A percentile compares a stretch with the other conserved stretches of the same genome.
phyloP scores from a whole-genome alignment of 1,139 yeast genomes.

The Saccharomycopsis hybrid region DNA sequence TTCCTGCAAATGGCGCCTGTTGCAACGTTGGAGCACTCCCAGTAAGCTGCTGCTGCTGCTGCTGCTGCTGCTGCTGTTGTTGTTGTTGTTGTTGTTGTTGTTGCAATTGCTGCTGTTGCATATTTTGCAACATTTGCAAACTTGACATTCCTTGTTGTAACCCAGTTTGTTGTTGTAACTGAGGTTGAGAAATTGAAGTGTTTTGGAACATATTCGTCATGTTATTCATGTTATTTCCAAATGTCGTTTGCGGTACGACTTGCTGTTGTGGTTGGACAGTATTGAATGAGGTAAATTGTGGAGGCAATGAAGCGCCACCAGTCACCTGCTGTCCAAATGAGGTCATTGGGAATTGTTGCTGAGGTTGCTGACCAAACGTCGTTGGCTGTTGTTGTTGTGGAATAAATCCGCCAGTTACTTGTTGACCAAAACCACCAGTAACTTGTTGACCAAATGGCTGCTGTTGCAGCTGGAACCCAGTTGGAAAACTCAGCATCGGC shows the following conservation, averaged over 20 bases:
- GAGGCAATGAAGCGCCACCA: not conserved
- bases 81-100: conserved; percentile 25
- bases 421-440: no score
- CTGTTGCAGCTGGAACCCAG: no score
- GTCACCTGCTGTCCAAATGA: conserved; percentile 4
- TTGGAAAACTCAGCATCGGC: conserved; percentile 17
- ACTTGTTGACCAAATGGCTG: no score
- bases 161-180: conserved; percentile 25
- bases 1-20: conserved; percentile 24
- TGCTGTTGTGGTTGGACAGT: no score
- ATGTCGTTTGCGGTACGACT: conserved; percentile 26
- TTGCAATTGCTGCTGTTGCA: conserved; percentile 24
- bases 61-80: conserved; percentile 20
- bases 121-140: conserved; percentile 18
- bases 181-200: conserved; percentile 39
- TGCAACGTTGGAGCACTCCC: not conserved
- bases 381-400: no score
- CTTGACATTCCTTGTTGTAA: conserved; percentile 18
- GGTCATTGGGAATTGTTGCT: not conserved
- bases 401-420: conserved; percentile 47
- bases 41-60: conserved; percentile 21
- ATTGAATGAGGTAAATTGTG: not conserved
- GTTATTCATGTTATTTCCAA: conserved; percentile 41
- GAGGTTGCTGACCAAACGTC: no score
- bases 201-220: conserved; percentile 61